A percentile compares a stretch with the other conserved stretches of the same genome.
Conservation (phyloP, 331 rosid species). For the Cydonia oblonga region DNA sequence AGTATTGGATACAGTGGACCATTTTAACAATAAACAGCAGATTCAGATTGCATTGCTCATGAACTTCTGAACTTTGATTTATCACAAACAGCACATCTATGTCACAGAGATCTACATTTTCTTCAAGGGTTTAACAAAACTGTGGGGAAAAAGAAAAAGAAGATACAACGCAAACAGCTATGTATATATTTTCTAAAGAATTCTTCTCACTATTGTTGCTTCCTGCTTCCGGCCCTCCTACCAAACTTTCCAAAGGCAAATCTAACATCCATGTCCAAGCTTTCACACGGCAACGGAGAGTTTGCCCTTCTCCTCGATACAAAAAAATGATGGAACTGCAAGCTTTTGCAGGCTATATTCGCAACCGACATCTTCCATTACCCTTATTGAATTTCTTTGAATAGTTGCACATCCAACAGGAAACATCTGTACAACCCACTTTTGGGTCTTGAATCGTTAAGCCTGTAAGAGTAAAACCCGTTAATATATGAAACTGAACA, state of each 20-base stretch:
- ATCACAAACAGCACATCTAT: constrained; percentile 20
- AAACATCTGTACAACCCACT: constrained; percentile 22
- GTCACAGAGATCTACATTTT: constrained; percentile 29
- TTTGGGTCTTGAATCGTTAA: constrained; percentile 24
- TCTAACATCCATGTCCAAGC: constrained; percentile 10
- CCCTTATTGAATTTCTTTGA: constrained; percentile 35
- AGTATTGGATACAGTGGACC: no score
- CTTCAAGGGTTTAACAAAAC: constrained; percentile 28
- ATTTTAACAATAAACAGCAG: no score
- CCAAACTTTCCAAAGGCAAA: constrained; percentile 15
- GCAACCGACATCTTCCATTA: constrained; percentile 16
- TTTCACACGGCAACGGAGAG: constrained; percentile 20
- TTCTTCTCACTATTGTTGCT: background rate
- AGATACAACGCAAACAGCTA: background rate
- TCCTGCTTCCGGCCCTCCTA: constrained; percentile 11
- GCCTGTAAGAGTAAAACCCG: constrained; percentile 30
- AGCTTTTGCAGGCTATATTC: constrained; percentile 24
- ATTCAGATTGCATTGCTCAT: constrained; percentile 5
- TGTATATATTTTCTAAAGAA: no score
- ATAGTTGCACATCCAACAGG: constrained; percentile 34
- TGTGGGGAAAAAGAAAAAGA: constrained; percentile 1
- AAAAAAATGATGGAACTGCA: constrained; percentile 16
- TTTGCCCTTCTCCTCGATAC: constrained; percentile 1
- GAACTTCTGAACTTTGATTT: constrained; percentile 28
- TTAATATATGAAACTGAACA: constrained; percentile 1